Conservation (phyloP, 805 yeast species). For the Candida verbasci region DNA sequence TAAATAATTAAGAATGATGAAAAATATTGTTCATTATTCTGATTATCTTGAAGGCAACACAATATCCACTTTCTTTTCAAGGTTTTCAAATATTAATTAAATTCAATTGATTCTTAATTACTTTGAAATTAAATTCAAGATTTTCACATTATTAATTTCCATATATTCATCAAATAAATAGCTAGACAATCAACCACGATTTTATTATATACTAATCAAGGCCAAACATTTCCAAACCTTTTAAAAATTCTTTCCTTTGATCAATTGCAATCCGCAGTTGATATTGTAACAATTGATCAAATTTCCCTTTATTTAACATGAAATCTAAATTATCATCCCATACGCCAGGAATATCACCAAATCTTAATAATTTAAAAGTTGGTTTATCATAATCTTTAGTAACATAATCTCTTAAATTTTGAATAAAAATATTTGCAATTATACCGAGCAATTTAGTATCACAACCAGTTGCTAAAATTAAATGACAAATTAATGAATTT, state of each 20-base stretch:
- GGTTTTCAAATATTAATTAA: no score
- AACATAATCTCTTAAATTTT: slow-evolving; percentile 8
- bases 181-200: no score
- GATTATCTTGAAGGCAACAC: no score
- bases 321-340: slow-evolving; percentile 13
- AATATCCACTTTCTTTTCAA: no score
- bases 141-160: no score
- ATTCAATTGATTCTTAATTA: no score
- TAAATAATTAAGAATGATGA: no score
- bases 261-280: background rate
- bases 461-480: slow-evolving; percentile 13
- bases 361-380: slow-evolving; percentile 7
- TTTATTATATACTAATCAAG: no score
- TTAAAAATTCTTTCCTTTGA: slow-evolving; percentile 2
- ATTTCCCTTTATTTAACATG: slow-evolving; percentile 5
- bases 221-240: no score
- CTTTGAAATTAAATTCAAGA: no score
- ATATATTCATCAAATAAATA: no score
- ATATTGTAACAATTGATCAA: slow-evolving; percentile 2
- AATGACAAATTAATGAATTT: slow-evolving; percentile 15
- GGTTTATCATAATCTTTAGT: slow-evolving; percentile 3
- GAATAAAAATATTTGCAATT: slow-evolving; percentile 5
- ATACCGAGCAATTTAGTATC: slow-evolving; percentile 10
- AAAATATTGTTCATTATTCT: no score
- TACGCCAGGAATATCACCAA: slow-evolving; percentile 10